Percentiles rank a stretch among this genome's conserved stretches.
Evolutionary conservation across 2,329 filamentous ascomycete species (phyloP).

Genomic region (Teratosphaeria zuluensis): DNA sequence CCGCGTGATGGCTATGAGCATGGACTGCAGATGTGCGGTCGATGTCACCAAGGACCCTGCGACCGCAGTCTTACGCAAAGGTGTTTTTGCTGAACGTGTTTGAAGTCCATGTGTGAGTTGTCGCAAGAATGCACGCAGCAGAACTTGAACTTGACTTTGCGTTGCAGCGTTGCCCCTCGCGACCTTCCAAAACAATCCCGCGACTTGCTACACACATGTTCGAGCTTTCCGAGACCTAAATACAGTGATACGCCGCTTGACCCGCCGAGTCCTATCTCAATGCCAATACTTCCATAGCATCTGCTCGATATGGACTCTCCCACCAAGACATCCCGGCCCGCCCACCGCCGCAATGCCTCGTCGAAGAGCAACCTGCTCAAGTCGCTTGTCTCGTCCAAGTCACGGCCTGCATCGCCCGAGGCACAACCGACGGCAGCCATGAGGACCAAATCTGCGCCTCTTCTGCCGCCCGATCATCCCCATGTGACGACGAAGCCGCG

Average conservation of each 20-base stretch:
- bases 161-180: too few species aligned
- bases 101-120: too few species aligned
- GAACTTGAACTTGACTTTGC: too few species aligned
- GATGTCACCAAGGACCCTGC: too few species aligned
- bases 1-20: too few species aligned
- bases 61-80: too few species aligned
- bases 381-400: conserved; percentile 43
- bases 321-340: conserved; percentile 2
- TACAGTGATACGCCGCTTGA: too few species aligned
- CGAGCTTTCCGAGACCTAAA: too few species aligned
- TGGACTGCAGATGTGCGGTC: too few species aligned
- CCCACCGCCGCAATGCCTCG: conserved; percentile 22
- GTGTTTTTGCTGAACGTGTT: too few species aligned
- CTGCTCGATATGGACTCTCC: conserved; percentile 1
- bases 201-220: too few species aligned
- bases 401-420: conserved; percentile 35
- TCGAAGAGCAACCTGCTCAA: conserved; percentile 39
- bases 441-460: conserved; percentile 25
- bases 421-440: conserved; percentile 30
- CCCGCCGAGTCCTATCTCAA: neutral
- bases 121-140: too few species aligned
- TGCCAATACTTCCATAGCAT: neutral
- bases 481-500: conserved; percentile 24
- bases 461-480: conserved; percentile 43
- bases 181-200: neutral